Evolutionary conservation across 805 yeast genomes (phyloP).

Genomic region (Debaryomyces maramus): DNA sequence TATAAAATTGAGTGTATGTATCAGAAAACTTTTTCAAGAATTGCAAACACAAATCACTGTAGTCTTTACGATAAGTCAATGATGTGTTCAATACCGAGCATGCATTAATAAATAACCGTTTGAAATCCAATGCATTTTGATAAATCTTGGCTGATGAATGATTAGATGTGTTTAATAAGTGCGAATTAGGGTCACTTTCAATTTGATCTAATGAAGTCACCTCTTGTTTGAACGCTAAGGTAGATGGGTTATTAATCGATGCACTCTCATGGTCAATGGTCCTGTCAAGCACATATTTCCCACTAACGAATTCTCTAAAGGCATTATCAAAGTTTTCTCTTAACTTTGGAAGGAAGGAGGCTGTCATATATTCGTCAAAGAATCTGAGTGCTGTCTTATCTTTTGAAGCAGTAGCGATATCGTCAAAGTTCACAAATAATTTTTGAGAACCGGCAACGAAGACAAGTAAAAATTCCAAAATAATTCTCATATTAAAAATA

Average conservation of each 20-base stretch:
- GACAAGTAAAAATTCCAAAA: conserved; percentile 69
- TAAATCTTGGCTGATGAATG: conserved; percentile 21
- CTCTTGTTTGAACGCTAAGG: conserved; percentile 19
- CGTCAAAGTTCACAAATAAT: conserved; percentile 21
- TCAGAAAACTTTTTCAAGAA: conserved; percentile 36
- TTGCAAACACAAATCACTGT: conserved; percentile 46
- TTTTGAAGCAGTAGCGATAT: conserved; percentile 4
- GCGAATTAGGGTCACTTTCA: background rate
- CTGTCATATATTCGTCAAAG: conserved; percentile 63
- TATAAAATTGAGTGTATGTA: conserved; percentile 34
- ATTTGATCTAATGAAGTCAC: conserved; percentile 35
- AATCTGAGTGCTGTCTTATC: conserved; percentile 37
- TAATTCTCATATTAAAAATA: conserved; percentile 75
- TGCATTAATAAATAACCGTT: conserved; percentile 45
- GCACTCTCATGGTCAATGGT: conserved; percentile 2
- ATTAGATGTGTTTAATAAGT: background rate
- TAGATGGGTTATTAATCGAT: background rate
- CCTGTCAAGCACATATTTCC: conserved; percentile 7
- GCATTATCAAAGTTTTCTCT: conserved; percentile 53
- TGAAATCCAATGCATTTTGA: conserved; percentile 47
- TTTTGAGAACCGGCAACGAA: conserved; percentile 60
- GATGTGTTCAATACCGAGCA: conserved; percentile 62
- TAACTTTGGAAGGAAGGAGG: conserved; percentile 62
- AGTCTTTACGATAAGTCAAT: conserved; percentile 53
- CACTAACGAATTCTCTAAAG: conserved; percentile 45